Evolutionary conservation across 495 filamentous ascomycete genomes (phyloP), one percentile per base, ranked within the genome.

Genomic region (Aspergillus cavernicola): DNA sequence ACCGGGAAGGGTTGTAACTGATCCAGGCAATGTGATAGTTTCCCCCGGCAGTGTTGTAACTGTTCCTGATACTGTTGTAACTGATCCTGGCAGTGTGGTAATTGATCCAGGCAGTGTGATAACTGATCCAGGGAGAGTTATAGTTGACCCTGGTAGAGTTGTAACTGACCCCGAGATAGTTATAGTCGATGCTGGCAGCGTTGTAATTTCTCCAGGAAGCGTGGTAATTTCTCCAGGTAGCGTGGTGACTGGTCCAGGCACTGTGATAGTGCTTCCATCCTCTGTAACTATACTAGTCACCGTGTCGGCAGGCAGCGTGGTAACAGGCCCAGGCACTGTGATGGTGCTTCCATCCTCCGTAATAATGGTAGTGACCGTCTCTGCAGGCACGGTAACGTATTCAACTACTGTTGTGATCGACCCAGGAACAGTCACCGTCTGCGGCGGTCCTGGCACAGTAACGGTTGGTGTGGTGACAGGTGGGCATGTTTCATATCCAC

Each of bases 211-310:
- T n/a, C 6, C 31, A 2, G 11, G 31, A 10, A 33, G 6, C 3
- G 31, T 35, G 6, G 64, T 70, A 15, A 62, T 24, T 0, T 67
- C 58, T 23, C 37, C 55, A 19, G 33, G 48, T 6, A 57, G 41
- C 4, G 37, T 19, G n/a, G 53, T 56, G 18, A 51, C 37, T 1
- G 54, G 45, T 10, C 6, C 57, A 53, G 40, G 28, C 11, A 13
- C 24, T 20, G 36, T 38, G 6, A 19, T 10, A 38, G 15, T 38
- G 5, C 8, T 18, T 38, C 36, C 36, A 35, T 6, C 18, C 18
- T 18, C 18, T 2, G 4, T n/a, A 42, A n/a, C 6, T 26, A 16
- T n/a, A n/a, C n/a, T 23, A 2, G 40, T 43, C 10, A 43, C 9
- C 6, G 40, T 12, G 9, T 8, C n/a, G 10, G 5, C 39, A n/a